A percentile compares a stretch with the other conserved stretches of the same genome.
These are phyloP conservation scores for Hebeloma cylindrosporum DNA, from an alignment of 768 basidiomycete species.

Conservation along the genomic window DNA sequence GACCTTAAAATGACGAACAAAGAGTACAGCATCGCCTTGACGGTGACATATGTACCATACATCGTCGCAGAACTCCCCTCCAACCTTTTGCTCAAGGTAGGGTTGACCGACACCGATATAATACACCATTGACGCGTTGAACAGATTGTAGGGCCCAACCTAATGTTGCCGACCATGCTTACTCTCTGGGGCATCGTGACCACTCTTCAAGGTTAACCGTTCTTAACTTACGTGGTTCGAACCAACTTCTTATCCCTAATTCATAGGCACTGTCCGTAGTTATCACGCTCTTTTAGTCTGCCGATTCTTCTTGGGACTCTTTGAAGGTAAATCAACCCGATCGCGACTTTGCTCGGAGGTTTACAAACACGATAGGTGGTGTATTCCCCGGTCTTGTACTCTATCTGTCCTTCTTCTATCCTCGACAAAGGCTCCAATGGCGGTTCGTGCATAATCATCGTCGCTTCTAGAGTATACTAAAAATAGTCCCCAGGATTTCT, in stretches of 20 bases:
- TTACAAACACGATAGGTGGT: conserved; percentile 38
- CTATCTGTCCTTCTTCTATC: conserved; percentile 58
- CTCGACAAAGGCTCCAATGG: conserved; percentile 50
- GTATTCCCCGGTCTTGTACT: conserved; percentile 58
- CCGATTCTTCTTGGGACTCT: conserved; percentile 52
- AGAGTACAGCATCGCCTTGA: conserved; percentile 51
- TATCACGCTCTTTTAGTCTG: conserved; percentile 47
- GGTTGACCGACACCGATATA: conserved; percentile 5
- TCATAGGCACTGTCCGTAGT: conserved; percentile 44
- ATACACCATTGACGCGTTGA: not conserved
- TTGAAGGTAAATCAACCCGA: conserved; percentile 36
- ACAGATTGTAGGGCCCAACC: conserved; percentile 54
- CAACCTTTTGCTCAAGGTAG: conserved; percentile 55
- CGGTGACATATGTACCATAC: conserved; percentile 53
- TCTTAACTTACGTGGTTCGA: not conserved
- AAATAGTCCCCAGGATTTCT: conserved; percentile 36
- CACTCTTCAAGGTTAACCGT: conserved; percentile 53
- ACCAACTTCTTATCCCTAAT: conserved; percentile 2
- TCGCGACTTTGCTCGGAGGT: not conserved
- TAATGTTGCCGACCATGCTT: conserved; percentile 60
- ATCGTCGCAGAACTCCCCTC: conserved; percentile 61
- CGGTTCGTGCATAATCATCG: conserved; percentile 29
- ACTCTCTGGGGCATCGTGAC: conserved; percentile 69
- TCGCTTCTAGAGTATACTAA: conserved; percentile 6
- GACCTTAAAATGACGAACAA: conserved; percentile 48